Evolutionary conservation across 352 stramenopile genomes (phyloP), one percentile per base, ranked within the genome.

Genomic region (Globisporangium acanthophoron): DNA sequence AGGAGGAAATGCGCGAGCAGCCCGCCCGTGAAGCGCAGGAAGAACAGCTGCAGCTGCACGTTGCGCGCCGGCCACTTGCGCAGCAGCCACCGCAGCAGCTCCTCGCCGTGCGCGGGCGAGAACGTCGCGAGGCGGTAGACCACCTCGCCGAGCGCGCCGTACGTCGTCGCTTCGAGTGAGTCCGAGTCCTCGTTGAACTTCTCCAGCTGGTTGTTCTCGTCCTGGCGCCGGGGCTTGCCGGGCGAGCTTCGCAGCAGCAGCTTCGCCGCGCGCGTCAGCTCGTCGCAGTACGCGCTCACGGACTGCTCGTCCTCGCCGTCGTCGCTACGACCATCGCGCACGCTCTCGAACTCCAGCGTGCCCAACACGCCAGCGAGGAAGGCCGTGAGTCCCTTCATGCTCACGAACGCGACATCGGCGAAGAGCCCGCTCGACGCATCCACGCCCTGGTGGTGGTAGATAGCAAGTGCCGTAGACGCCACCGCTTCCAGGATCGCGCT

Each of bases 11-110:
- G 76, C 21, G 73, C 67, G 18, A 93, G 68, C 37, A 91, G 64
- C 5, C 75, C 73, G 6, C 68, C 69, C 20, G 75, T 76, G 64
- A 87, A 90, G 35, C 79, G 79, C 56, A 91, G 64, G 50, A 81
- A 90, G 57, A 88, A 88, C 45, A 93, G 65, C 66, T 93, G 73
- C 35, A 89, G 62, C 56, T 88, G 76, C 12, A 90, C 80, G 60
- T 86, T 87, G 51, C 80, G 73, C 49, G 73, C 67, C 4, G 83
- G 83, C 83, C 83, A 93, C 57, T 88, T 89, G 35, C 67, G 69
- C 21, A 93, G 46, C 70, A 91, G 80, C 76, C 80, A 90, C 11
- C 66, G 58, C 31, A 93, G 53, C 18, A 90, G 76, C 12, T 76
- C 61, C 48, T 90, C 69, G 21, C 78, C 80, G 43, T 91, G 80